These are phyloP conservation scores for Ogataea dorogensis DNA, from an alignment of 805 yeast species.

Conservation along the genomic window DNA sequence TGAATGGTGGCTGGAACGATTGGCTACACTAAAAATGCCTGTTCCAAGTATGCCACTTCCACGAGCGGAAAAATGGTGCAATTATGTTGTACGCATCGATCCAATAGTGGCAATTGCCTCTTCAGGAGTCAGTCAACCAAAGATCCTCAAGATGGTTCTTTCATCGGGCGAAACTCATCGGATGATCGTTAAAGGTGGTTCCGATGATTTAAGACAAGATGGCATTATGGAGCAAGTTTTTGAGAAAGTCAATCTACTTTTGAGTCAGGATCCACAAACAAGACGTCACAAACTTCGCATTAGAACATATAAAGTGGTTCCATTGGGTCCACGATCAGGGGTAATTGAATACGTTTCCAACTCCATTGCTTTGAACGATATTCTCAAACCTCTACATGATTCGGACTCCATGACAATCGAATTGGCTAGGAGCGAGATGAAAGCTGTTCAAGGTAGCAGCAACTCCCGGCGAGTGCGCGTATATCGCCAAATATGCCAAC, in stretches of 20 bases:
- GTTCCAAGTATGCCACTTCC: slow-evolving; percentile 59
- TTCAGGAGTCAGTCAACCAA: slow-evolving; percentile 87
- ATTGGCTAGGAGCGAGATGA: slow-evolving; percentile 66
- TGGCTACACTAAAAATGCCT: slow-evolving; percentile 53
- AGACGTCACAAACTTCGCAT: slow-evolving; percentile 57
- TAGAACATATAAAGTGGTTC: slow-evolving; percentile 85
- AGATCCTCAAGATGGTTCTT: slow-evolving; percentile 56
- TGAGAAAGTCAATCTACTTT: slow-evolving; percentile 71
- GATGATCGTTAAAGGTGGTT: slow-evolving; percentile 75
- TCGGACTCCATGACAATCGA: slow-evolving; percentile 48
- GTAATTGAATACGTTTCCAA: slow-evolving; percentile 85
- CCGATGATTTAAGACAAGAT: slow-evolving; percentile 93
- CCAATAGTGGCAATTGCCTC: slow-evolving; percentile 58
- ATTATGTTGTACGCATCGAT: slow-evolving; percentile 51
- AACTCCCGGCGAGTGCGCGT: slow-evolving; percentile 42
- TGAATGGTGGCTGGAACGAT: slow-evolving; percentile 53
- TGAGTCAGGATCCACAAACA: slow-evolving; percentile 55
- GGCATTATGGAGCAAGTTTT: slow-evolving; percentile 98
- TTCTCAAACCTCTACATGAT: slow-evolving; percentile 63
- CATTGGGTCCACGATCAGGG: slow-evolving; percentile 85
- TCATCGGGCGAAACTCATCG: slow-evolving; percentile 59
- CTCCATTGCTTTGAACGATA: slow-evolving; percentile 68
- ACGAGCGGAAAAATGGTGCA: slow-evolving; percentile 34
- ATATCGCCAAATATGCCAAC: slow-evolving; percentile 46
- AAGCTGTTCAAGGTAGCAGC: slow-evolving; percentile 48